Conservation (phyloP, 1,139 yeast genomes). For the Protomyces macrosporus region DNA sequence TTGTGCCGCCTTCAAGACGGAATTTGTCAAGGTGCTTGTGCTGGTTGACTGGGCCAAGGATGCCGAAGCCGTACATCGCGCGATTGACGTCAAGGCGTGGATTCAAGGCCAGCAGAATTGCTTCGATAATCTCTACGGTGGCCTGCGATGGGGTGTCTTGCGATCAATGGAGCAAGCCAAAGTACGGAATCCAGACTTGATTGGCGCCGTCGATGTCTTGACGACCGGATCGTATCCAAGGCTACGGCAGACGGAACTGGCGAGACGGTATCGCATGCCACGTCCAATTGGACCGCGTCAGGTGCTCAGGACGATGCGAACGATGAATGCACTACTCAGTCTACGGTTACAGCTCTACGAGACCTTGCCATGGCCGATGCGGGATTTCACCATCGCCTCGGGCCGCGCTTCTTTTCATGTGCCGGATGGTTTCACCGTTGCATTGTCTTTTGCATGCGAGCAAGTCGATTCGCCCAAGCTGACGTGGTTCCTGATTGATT, state of each 20-base stretch:
- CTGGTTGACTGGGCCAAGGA: conserved; percentile 80
- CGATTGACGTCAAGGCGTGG: conserved; percentile 86
- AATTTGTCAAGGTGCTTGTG: conserved; percentile 76
- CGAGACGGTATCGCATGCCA: conserved; percentile 40
- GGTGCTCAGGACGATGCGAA: conserved; percentile 58
- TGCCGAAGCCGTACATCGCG: conserved; percentile 60
- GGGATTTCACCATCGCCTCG: conserved; percentile 59
- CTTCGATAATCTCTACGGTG: conserved; percentile 60
- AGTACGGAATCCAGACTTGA: conserved; percentile 79
- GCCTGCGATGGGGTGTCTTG: conserved; percentile 50
- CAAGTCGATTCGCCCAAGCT: conserved; percentile 57
- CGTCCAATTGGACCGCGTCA: conserved; percentile 51
- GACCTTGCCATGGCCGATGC: conserved; percentile 42
- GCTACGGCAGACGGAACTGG: conserved; percentile 4
- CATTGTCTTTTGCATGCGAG: conserved; percentile 49
- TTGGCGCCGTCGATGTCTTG: conserved; percentile 80
- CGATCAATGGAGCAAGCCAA: conserved; percentile 67
- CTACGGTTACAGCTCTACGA: conserved; percentile 65
- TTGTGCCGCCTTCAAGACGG: conserved; percentile 67
- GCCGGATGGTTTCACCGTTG: conserved; percentile 62
- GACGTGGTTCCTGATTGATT: conserved; percentile 69
- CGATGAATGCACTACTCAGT: conserved; percentile 67
- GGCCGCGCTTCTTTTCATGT: conserved; percentile 70
- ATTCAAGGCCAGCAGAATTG: conserved; percentile 72
- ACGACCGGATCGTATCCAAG: conserved; percentile 48